Evolutionary conservation across 805 yeast species (phyloP).

Genomic region (Wickerhamiella occidentalis): DNA sequence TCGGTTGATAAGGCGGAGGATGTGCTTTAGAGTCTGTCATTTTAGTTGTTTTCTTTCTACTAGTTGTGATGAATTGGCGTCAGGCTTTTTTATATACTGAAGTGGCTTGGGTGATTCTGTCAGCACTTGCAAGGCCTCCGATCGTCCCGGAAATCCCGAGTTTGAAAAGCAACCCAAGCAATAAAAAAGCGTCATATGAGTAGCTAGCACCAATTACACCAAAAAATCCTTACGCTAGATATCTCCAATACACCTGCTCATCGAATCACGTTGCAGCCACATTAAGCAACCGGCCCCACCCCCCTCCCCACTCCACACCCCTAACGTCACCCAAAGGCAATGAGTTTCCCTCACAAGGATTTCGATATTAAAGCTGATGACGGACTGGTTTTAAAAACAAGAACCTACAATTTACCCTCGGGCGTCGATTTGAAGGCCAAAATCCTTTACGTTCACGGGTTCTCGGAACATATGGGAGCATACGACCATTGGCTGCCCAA

Average conservation of each 20-base stretch:
- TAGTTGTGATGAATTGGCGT: not conserved
- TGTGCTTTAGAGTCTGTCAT: not conserved
- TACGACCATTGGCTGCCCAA: conserved; percentile 26
- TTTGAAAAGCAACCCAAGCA: too few species aligned
- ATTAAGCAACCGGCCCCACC: not conserved
- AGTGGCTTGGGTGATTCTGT: not conserved
- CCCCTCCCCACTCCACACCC: not conserved
- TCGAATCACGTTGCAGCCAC: too few species aligned
- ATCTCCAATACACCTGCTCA: too few species aligned
- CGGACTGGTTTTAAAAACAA: conserved; percentile 17
- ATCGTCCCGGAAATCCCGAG: not conserved
- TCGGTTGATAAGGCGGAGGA: not conserved
- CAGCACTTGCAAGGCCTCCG: not conserved
- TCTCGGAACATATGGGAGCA: conserved; percentile 26
- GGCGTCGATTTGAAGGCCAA: conserved; percentile 21
- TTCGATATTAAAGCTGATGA: conserved; percentile 15
- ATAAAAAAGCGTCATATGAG: too few species aligned
- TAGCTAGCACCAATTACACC: too few species aligned
- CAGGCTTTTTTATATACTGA: not conserved
- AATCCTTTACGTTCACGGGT: conserved; percentile 30
- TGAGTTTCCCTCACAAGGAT: conserved; percentile 11
- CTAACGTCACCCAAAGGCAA: not conserved
- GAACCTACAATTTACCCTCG: conserved; percentile 17
- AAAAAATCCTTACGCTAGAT: too few species aligned
- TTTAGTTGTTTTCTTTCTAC: not conserved